These are phyloP conservation scores for Pseudohalonectria lignicola DNA, from an alignment of 2,329 filamentous ascomycete species.

Conservation along the genomic window DNA sequence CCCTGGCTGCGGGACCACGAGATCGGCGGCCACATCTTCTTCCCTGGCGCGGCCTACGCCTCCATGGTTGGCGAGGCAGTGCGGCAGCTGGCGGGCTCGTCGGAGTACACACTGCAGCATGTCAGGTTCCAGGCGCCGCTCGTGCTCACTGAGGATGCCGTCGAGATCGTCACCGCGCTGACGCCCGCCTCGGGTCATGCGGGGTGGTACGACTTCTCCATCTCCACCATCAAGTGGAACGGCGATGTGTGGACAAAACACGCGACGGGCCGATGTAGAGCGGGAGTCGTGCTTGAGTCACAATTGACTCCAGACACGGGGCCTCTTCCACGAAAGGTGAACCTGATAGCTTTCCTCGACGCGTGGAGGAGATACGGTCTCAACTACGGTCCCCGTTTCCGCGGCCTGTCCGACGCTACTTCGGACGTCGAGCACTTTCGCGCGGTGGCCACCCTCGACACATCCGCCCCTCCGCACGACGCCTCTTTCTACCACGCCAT, in stretches of 20 bases:
- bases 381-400: slow-evolving; percentile 8
- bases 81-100: slow-evolving; percentile 3
- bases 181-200: not conserved
- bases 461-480: not conserved
- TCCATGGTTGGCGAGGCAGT: slow-evolving; percentile 11
- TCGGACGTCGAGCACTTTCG: slow-evolving; percentile 1
- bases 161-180: slow-evolving; percentile 7
- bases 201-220: slow-evolving; percentile 5
- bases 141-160: slow-evolving; percentile 5
- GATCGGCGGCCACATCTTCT: slow-evolving; percentile 29
- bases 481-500: slow-evolving; percentile 10
- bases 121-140: slow-evolving; percentile 7
- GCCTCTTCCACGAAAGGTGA: not conserved
- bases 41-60: slow-evolving; percentile 25
- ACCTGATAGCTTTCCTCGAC: not conserved
- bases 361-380: slow-evolving; percentile 4
- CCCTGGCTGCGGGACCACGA: slow-evolving; percentile 32
- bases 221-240: not conserved
- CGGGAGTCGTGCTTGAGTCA: too few relatives aligned
- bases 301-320: not conserved
- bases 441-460: not conserved
- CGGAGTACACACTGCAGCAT: slow-evolving; percentile 1
- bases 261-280: not conserved
- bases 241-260: not conserved
- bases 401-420: slow-evolving; percentile 3